Percentiles rank a stretch among this genome's conserved stretches.
Conservation (phyloP, 768 basidiomycete species). For the Lactarius evosmus region DNA sequence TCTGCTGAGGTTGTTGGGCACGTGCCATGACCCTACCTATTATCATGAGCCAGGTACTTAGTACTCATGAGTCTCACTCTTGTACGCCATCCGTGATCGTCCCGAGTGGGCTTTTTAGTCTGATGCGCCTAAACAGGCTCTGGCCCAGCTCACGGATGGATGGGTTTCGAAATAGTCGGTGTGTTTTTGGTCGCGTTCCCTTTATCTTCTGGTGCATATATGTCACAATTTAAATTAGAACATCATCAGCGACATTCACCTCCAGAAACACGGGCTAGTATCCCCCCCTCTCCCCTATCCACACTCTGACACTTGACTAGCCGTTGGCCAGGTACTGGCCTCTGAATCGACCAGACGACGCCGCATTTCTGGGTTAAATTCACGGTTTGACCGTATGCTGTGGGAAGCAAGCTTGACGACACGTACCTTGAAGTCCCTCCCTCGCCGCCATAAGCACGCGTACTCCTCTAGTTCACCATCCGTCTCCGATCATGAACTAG, state of each 20-base stretch:
- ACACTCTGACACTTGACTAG: background rate
- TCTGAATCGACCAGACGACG: conserved; percentile 43
- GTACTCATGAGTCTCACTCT: background rate
- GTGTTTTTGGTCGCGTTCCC: background rate
- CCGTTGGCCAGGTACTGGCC: background rate
- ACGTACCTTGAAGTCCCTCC: conserved; percentile 14
- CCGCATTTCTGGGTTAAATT: conserved; percentile 50
- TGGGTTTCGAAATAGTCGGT: conserved; percentile 27
- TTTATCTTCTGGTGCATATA: background rate
- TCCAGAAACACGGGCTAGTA: background rate
- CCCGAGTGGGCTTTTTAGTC: background rate
- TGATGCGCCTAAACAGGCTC: background rate
- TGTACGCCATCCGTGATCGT: conserved; percentile 8
- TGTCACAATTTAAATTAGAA: background rate
- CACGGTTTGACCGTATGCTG: conserved; percentile 66
- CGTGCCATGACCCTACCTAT: background rate
- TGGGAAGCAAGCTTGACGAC: conserved; percentile 49
- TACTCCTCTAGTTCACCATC: conserved; percentile 47
- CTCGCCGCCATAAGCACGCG: conserved; percentile 33
- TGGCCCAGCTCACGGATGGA: conserved; percentile 1
- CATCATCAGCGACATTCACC: background rate
- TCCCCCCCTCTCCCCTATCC: background rate
- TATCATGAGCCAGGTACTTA: background rate
- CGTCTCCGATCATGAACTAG: conserved; percentile 40
- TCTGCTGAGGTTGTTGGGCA: too few relatives aligned